Evolutionary conservation across 83 land plant species (phyloP), one percentile per base, ranked within the genome.

Genomic region (Picea abies): DNA sequence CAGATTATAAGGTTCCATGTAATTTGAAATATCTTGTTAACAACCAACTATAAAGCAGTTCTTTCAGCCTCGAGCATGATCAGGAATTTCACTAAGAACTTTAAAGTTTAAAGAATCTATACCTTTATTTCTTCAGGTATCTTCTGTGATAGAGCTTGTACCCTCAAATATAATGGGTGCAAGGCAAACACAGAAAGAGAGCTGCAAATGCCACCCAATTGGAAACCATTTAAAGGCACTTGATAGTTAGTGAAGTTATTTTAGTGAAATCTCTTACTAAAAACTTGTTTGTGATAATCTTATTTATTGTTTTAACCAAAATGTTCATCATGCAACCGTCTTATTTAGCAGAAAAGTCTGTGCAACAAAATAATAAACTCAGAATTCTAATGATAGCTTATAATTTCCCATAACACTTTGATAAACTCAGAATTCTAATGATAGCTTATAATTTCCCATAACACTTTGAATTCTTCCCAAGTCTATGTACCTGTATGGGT

Each of bases 101-200:
- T 77, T 41, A 23, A 26, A 1, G 9, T 78, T 19, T 22, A 39
- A 39, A 52, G 1, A 44, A 56, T 20, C 14, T n/a, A 44, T 83
- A 95, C 99, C 99, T 92, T 91, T 71, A 97, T 88, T 10, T 94
- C 98, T 41, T 89, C 84, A 35, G 99, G 94, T 14, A 96, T 85
- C n/a, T 87, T 88, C 6, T 88, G 81, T 47, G 99, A 92, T 80
- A 97, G 94, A 16, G 91, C 93, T 82, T 96, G 94, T 4, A 97
- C 88, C 79, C 99, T 88, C 78, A 97, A 82, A 84, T 97, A 97
- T 82, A 97, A 87, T 39, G 99, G 99, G 88, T 97, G 99, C 91
- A 97, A 80, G 10, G 99, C 99, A 89, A 91, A 97, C n/a, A 97
- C 99, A 25, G 99, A 97, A 39, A 97, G 93, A 63, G 99, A 97